Evolutionary conservation across 2,329 filamentous ascomycete genomes (phyloP).

Genomic region (Fusarium phyllophilum): DNA sequence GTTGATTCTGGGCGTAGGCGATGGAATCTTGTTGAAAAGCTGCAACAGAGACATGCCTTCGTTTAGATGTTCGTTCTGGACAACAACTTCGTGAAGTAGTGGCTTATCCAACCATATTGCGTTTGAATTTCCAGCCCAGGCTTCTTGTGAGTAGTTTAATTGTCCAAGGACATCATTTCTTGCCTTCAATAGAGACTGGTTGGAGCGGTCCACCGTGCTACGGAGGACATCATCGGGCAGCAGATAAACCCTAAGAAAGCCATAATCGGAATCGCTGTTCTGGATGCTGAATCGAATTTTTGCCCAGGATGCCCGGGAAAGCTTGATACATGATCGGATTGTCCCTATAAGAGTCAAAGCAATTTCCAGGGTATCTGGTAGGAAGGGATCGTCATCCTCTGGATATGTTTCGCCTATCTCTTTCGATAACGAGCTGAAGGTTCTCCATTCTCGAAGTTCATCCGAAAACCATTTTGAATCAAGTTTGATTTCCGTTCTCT

Average conservation of each 20-base stretch:
- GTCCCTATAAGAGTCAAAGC: slow-evolving; percentile 42
- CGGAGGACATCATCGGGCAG: slow-evolving; percentile 73
- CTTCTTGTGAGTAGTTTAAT: slow-evolving; percentile 64
- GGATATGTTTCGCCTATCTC: neutral
- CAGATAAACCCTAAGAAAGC: slow-evolving; percentile 66
- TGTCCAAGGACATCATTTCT: slow-evolving; percentile 60
- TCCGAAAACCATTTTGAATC: slow-evolving; percentile 24
- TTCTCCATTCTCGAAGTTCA: slow-evolving; percentile 42
- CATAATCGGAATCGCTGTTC: slow-evolving; percentile 26
- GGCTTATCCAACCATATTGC: slow-evolving; percentile 14
- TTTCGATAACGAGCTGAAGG: slow-evolving; percentile 40
- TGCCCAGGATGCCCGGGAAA: slow-evolving; percentile 56
- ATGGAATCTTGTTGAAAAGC: slow-evolving; percentile 78
- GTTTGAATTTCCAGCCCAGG: slow-evolving; percentile 63
- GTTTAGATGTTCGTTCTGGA: slow-evolving; percentile 43
- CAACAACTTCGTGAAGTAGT: neutral
- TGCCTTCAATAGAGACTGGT: slow-evolving; percentile 55
- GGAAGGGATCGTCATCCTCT: neutral
- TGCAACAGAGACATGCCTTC: slow-evolving; percentile 69
- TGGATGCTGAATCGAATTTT: slow-evolving; percentile 53
- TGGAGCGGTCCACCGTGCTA: slow-evolving; percentile 60
- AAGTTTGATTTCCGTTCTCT: slow-evolving; percentile 27
- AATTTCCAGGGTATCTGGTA: slow-evolving; percentile 41
- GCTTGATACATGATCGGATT: slow-evolving; percentile 39
- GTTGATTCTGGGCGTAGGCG: slow-evolving; percentile 68